Evolutionary conservation across 2,329 filamentous ascomycete species (phyloP), one percentile per base, ranked within the genome.

Genomic region (Colletotrichum sp.): DNA sequence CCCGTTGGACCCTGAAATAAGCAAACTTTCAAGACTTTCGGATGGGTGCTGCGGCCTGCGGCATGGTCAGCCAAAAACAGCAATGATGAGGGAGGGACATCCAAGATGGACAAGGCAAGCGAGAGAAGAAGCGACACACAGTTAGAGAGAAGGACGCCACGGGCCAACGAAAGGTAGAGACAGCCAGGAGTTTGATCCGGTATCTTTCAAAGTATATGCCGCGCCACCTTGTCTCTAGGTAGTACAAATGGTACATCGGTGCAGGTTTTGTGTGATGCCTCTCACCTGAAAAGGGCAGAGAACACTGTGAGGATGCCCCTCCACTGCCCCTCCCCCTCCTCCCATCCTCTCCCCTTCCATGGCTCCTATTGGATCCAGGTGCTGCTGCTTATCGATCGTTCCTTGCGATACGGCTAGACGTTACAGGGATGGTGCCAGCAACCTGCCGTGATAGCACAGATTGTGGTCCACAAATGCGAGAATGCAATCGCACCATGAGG

Each of bases 1-100:
- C 52, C 71, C 22, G 57, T 75, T 59, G 74, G 74, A 76, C 73
- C 73, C 73, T 76, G 69, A 72, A 70, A 70, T 70, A 52, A 70
- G 68, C 68, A 70, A 36, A 69, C 68, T 64, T 59, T 25, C 30
- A 57, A 59, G 52, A 34, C 30, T 55, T 29, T 69, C 52, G 49
- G 66, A 36, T 27, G 32, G 66, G 59, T 16, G 52, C 63, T 68
- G 62, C 70, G 63, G 70, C 59, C 13, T 67, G 62, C 70, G 52
- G 70, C 69, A 63, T 69, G 30, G 44, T 25, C 49, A 27, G 29
- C 66, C 61, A 66, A 57, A 66, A 16, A 39, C 19, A 66, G 25
- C 49, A 63, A 63, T 63, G 30, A 63, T 25, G 30, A 34, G 59
- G 25, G 49, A 30, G 19, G n/a, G 15, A 12, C 9, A 55, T 63